Evolutionary conservation across 2,329 filamentous ascomycete species (phyloP).

Genomic region (Purpureocillium lavendulum): DNA sequence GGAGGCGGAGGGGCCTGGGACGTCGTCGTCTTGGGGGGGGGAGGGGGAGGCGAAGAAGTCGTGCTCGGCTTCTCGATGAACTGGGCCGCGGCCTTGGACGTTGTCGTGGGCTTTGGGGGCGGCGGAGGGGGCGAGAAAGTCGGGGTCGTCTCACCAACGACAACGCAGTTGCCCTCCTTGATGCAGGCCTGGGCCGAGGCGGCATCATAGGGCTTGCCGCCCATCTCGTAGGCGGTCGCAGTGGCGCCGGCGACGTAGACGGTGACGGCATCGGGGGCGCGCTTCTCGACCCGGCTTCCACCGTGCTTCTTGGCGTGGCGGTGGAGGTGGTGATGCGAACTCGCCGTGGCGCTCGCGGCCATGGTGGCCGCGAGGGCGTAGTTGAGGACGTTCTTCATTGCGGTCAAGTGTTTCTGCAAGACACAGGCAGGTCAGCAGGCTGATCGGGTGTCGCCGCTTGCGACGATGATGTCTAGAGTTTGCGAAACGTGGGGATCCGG

Average conservation of each 20-base stretch:
- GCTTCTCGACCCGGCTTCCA: constrained; percentile 38
- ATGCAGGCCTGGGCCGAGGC: constrained; percentile 65
- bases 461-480: too few species aligned
- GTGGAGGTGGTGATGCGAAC: constrained; percentile 54
- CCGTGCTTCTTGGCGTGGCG: constrained; percentile 48
- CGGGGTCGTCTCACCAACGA: constrained; percentile 51
- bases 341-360: constrained; percentile 45
- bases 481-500: too few species aligned
- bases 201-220: constrained; percentile 52
- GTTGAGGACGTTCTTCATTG: constrained; percentile 21
- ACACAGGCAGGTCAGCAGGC: too few species aligned
- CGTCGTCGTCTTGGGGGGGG: constrained; percentile 4
- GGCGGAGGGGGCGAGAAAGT: constrained; percentile 38
- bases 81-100: constrained; percentile 29
- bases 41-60: constrained; percentile 7
- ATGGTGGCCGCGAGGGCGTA: constrained; percentile 45
- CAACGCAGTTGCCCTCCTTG: constrained; percentile 58
- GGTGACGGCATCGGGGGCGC: constrained; percentile 33
- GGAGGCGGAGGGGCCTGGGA: constrained; percentile 6
- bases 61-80: constrained; percentile 40
- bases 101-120: constrained; percentile 23
- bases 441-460: too few species aligned
- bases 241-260: constrained; percentile 53
- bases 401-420: neutral
- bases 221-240: constrained; percentile 63